phyloP scores from a whole-genome alignment of 768 basidiomycete genomes.

The Polyporus arcularius region DNA sequence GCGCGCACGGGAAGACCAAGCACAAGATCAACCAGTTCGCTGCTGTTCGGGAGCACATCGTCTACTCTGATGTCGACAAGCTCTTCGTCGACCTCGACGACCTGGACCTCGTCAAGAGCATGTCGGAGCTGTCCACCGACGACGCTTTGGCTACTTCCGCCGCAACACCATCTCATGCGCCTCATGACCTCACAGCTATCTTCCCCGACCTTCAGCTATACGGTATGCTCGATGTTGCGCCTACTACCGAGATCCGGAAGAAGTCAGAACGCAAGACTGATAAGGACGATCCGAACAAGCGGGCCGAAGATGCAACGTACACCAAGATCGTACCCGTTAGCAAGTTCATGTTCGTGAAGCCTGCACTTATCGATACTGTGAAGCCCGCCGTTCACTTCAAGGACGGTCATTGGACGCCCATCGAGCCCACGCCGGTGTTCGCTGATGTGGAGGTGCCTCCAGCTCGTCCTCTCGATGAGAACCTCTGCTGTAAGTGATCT shows the following conservation, averaged over 20 bases:
- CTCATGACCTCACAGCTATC: constrained; percentile 61
- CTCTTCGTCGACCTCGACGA: constrained; percentile 58
- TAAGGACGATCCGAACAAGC: constrained; percentile 71
- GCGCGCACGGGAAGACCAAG: constrained; percentile 37
- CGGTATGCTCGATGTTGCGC: constrained; percentile 48
- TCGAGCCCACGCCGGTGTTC: constrained; percentile 57
- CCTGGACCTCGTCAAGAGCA: constrained; percentile 35
- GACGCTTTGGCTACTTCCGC: constrained; percentile 17
- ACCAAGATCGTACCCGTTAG: constrained; percentile 76
- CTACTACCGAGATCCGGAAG: constrained; percentile 44
- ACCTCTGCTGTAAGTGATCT: constrained; percentile 32
- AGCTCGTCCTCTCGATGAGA: constrained; percentile 31
- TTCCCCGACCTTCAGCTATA: constrained; percentile 83
- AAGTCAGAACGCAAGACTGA: constrained; percentile 56
- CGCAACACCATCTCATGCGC: constrained; percentile 29
- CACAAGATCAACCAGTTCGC: constrained; percentile 49
- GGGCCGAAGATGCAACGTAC: constrained; percentile 77
- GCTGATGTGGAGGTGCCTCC: constrained; percentile 42
- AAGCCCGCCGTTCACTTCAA: constrained; percentile 79
- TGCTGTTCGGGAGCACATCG: constrained; percentile 61
- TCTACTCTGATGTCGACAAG: constrained; percentile 41
- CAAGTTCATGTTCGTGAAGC: constrained; percentile 78
- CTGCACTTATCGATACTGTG: constrained; percentile 82
- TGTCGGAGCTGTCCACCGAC: constrained; percentile 30
- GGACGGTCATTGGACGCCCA: constrained; percentile 60